Evolutionary conservation across 768 basidiomycete genomes (phyloP), one percentile per base, ranked within the genome.

Genomic region (Baorangia bicolor): DNA sequence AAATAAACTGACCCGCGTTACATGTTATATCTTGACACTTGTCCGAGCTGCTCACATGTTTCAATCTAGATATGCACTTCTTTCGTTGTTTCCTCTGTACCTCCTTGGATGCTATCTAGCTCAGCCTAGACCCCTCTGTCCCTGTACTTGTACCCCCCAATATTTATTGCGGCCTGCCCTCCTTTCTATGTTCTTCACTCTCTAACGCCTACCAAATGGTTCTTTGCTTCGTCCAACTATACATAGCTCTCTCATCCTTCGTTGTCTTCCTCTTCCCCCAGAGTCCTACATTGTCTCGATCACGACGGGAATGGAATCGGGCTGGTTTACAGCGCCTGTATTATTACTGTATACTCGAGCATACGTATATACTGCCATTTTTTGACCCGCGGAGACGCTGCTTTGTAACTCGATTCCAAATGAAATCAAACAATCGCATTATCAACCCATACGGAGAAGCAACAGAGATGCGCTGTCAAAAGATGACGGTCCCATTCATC

Each of bases 21-120:
- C 57, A 63, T 35, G 69, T 58, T 60, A 59, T 53, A 59, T 71
- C 65, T 66, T 61, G 67, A 63, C 59, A 14, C 33, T 54, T 21
- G 20, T 21, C 13, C 13, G 25, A 10, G 20, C 39, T 45, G 40
- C 44, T 59, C 54, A 57, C 60, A 48, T 50, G 61, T 53, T 53
- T 57, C 46, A 25, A 64, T 69, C 59, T 72, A 73, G 70, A 73
- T 69, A 69, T 72, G 68, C 64, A 64, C 40, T n/a, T 57, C 23
- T 56, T 50, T 30, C 44, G 28, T 53, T 33, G 37, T 34, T 33
- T 35, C 18, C 33, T 33, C 28, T 14, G 41, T 18, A 52, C 31
- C 45, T 46, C 56, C 41, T 61, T 61, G 58, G 59, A 68, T 62
- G 55, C 53, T 56, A 64, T 71, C 69, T 69, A 71, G 69, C 64